Evolutionary conservation across 169 alveolate genomes (phyloP), one percentile per base, ranked within the genome.

Genomic region (Eimeria praecox): DNA sequence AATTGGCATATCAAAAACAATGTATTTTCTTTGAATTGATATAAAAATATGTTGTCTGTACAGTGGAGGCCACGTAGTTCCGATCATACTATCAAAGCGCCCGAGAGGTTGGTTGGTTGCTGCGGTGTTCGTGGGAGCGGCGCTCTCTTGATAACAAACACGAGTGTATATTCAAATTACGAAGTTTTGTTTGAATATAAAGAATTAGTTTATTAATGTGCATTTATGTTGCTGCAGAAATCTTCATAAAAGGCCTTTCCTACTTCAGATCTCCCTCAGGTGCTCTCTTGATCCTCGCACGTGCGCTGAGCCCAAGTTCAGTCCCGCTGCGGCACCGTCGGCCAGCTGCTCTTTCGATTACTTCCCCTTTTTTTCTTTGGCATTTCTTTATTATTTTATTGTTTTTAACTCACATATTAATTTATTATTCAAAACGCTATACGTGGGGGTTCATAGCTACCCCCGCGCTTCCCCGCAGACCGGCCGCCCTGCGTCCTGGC

Each of bases 221-320:
- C 22, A 18, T 71, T 14, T 71, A 30, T 38, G 40, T 0, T 3
- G n/a, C 82, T 30, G 49, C 46, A 71, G 82, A 71, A 71, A 33
- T 71, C 46, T 14, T 30, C 6, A 30, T 71, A 10, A 71, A 14
- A 71, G 46, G 46, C 33, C 46, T 38, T 14, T 12, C n/a, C 14
- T 71, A 71, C 4, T 14, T 4, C 82, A 10, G 82, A 71, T 71
- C 82, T 27, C 30, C 3, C 46, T 9, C 16, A 38, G 46, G 82
- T 30, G 82, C 82, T 71, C 82, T 71, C 46, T 40, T n/a, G 24
- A 14, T 40, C 30, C 35, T 71, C 87, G 59, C 87, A 77, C 87
- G 87, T 62, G 87, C 24, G 87, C 87, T 77, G 87, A 42, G 83
- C 46, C 83, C 52, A 6, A 20, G n/a, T 77, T 44, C 87, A 77